These are phyloP conservation scores for Boletellus emodensis DNA, from an alignment of 768 basidiomycete genomes.

Conservation along the genomic window DNA sequence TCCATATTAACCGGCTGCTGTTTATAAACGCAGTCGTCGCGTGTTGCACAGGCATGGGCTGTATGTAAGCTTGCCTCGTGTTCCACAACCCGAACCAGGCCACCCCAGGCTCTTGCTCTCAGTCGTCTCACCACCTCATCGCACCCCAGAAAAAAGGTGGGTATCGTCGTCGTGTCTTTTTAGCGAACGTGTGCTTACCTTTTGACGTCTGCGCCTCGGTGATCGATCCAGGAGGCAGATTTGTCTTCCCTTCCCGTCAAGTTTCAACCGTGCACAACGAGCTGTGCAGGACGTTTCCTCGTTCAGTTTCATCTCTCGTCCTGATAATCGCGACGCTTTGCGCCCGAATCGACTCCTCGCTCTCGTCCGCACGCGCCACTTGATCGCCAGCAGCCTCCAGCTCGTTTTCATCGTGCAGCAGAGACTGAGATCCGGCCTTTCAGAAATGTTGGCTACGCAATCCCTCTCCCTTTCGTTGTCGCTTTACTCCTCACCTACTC, in stretches of 20 bases:
- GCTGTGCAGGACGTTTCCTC: conserved; percentile 28
- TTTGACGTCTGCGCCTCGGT: background rate
- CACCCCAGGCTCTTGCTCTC: conserved; percentile 20
- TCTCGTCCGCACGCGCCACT: conserved; percentile 7
- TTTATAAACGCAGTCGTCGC: conserved; percentile 1
- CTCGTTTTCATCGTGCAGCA: conserved; percentile 11
- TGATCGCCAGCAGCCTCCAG: conserved; percentile 4
- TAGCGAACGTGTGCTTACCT: conserved; percentile 3
- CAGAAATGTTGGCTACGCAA: conserved; percentile 20
- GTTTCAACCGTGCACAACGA: conserved; percentile 16
- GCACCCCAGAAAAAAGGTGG: conserved; percentile 24
- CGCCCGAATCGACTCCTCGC: conserved; percentile 2
- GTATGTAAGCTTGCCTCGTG: conserved; percentile 33
- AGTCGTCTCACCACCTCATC: conserved; percentile 20
- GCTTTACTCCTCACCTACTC: background rate
- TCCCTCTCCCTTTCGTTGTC: background rate
- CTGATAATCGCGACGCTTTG: conserved; percentile 24
- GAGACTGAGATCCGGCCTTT: conserved; percentile 1
- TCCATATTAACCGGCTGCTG: conserved; percentile 1
- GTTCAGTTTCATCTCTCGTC: conserved; percentile 19
- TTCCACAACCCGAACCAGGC: conserved; percentile 22
- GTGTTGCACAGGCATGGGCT: conserved; percentile 6
- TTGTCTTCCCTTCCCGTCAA: background rate
- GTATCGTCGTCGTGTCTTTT: conserved; percentile 3
- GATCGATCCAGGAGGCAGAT: background rate